phyloP scores from a whole-genome alignment of 2,329 filamentous ascomycete genomes.

The Calonectria pseudoturangicola region DNA sequence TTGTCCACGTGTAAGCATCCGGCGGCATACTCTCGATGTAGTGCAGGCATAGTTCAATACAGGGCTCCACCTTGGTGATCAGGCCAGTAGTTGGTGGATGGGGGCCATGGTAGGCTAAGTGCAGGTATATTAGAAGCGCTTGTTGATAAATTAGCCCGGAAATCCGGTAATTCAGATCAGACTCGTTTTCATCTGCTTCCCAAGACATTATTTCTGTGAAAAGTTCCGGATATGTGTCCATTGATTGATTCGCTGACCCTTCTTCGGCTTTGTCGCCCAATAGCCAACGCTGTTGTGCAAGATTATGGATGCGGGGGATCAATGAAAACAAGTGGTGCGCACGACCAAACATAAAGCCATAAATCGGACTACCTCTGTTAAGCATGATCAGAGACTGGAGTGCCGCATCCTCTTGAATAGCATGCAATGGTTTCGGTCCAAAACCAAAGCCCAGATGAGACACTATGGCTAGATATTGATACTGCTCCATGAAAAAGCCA shows the following conservation, averaged over 20 bases:
- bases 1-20: constrained; percentile 36
- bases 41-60: constrained; percentile 29
- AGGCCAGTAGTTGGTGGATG: constrained; percentile 17
- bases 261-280: neutral
- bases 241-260: neutral
- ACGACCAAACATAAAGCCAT: constrained; percentile 37
- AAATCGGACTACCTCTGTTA: constrained; percentile 34
- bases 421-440: neutral
- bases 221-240: neutral
- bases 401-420: neutral
- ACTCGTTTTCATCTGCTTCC: constrained; percentile 16
- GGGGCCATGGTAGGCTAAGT: constrained; percentile 29
- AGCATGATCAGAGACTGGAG: constrained; percentile 26
- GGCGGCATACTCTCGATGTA: constrained; percentile 31
- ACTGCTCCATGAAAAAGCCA: constrained; percentile 36
- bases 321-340: constrained; percentile 31
- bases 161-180: constrained; percentile 25
- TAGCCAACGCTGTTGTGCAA: constrained; percentile 24
- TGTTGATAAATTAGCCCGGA: constrained; percentile 33
- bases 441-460: constrained; percentile 34
- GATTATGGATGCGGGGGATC: constrained; percentile 32
- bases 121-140: constrained; percentile 23
- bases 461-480: constrained; percentile 35
- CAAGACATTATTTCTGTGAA: constrained; percentile 21
- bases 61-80: constrained; percentile 30